Base-by-base conservation (phyloP, 257 asterid genomes). In the Jasminum sambac region DNA sequence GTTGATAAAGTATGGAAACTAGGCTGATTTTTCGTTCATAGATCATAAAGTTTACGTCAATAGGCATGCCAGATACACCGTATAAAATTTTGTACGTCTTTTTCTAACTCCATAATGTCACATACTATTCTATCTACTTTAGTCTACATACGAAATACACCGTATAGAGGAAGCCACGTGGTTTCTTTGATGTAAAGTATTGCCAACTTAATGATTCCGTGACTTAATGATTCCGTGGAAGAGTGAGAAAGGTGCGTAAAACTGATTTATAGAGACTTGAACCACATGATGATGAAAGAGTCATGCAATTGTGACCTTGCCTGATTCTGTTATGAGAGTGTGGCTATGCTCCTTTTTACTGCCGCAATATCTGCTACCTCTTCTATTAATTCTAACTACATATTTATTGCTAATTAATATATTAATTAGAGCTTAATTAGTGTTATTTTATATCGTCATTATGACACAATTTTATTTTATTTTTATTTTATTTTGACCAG, bases 271-370 rank as follows among this genome's bases (percentile, higher is more conserved):
- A 61, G 62, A 16, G 43, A 13, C 41, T 19, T 25, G 42, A 41
- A 42, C 59, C 72, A 73, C 63, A 58, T 73, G 72, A 58, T 73
- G 72, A 41, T 65, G 23, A 57, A 16, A 66, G 67, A 2, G 62
- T 75, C 80, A 79, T 75, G 84, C 84, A 72, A 55, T 67, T 55
- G 46, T 26, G 64, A 72, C 72, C 38, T 58, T 58, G 72, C 57
- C 67, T 59, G 34, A 70, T 65, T 70, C 65, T 55, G 77, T 70
- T 76, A 66, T 19, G 17, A 57, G 42, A 67, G 40, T 73, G 57
- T 43, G 64, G 61, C 68, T 46, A 13, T 41, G 60, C 71, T 64
- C 76, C 65, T 61, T 71, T 70, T 72, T 71, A 63, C 62, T 69
- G 77, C 69, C 74, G 69, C 83, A 52, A 41, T 63, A 40, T 70